phyloP scores from a whole-genome alignment of 306 rosid genomes.

The Pyrus communis region DNA sequence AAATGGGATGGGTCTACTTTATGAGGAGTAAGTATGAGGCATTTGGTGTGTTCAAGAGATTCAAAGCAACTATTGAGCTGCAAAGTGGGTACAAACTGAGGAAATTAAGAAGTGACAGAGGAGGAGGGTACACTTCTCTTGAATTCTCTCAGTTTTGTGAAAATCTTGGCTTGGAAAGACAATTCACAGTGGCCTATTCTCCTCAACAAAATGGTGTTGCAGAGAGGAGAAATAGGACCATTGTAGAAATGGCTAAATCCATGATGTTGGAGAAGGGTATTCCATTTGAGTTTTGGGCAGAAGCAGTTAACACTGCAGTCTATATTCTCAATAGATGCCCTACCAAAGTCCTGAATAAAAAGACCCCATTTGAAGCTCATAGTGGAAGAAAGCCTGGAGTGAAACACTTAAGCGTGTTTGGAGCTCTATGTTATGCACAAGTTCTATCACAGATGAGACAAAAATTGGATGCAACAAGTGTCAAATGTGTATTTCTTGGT shows the following conservation, averaged over 20 bases:
- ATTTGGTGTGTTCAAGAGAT: too few relatives aligned
- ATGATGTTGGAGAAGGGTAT: too few relatives aligned
- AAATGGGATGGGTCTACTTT: not conserved
- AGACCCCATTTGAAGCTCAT: too few relatives aligned
- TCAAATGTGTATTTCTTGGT: not conserved
- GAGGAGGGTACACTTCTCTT: not conserved
- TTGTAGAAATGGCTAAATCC: too few relatives aligned
- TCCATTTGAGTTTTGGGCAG: not conserved
- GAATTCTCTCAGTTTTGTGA: not conserved
- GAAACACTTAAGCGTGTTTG: too few relatives aligned
- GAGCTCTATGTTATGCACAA: too few relatives aligned
- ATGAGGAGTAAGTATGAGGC: rapidly evolving
- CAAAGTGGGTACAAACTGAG: not conserved
- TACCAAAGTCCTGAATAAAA: too few relatives aligned
- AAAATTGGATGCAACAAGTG: not conserved
- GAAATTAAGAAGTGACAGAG: not conserved
- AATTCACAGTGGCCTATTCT: too few relatives aligned
- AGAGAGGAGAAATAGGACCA: too few relatives aligned
- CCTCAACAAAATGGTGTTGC: too few relatives aligned
- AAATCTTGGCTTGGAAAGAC: too few relatives aligned
- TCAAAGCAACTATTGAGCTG: not conserved
- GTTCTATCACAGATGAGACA: not conserved
- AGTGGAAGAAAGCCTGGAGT: too few relatives aligned
- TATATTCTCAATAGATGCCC: not conserved
- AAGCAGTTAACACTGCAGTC: not conserved